Percentiles rank a stretch among this genome's conserved stretches.
Conservation (phyloP, 352 stramenopile species). For the Globisporangium recalcitrans region DNA sequence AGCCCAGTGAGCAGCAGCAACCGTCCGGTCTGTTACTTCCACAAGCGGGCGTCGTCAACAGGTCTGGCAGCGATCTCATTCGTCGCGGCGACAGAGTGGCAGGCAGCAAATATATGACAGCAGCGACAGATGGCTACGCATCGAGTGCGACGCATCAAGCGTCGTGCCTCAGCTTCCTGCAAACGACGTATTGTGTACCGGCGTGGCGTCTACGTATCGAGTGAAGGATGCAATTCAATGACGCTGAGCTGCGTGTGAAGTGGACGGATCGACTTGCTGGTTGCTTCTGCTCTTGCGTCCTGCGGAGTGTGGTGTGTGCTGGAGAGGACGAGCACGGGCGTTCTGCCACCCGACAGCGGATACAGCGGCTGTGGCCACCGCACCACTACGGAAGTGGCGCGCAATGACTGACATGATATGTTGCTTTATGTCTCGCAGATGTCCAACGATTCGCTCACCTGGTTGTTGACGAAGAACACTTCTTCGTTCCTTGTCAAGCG, state of each 20-base stretch:
- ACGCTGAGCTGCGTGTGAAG: neutral
- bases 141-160: too few relatives aligned
- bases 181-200: too few relatives aligned
- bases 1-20: neutral
- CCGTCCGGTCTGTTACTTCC: too few relatives aligned
- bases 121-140: neutral
- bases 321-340: neutral
- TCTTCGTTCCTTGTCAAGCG: conserved; percentile 96
- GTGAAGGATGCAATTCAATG: neutral
- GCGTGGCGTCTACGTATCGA: too few relatives aligned
- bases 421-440: conserved; percentile 42
- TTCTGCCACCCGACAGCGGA: neutral
- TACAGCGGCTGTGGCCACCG: too few relatives aligned
- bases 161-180: too few relatives aligned
- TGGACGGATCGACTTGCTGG: neutral
- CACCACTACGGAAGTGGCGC: too few relatives aligned
- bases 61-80: neutral
- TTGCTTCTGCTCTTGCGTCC: neutral
- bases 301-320: neutral
- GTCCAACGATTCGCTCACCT: conserved; percentile 93
- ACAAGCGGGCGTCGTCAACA: neutral
- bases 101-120: neutral
- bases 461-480: conserved; percentile 95
- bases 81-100: too few relatives aligned
- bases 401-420: conserved; percentile 6